Evolutionary conservation across 1,284 basidiomycete species (phyloP), one percentile per base, ranked within the genome.

Genomic region (Apiotrichum gamsii): DNA sequence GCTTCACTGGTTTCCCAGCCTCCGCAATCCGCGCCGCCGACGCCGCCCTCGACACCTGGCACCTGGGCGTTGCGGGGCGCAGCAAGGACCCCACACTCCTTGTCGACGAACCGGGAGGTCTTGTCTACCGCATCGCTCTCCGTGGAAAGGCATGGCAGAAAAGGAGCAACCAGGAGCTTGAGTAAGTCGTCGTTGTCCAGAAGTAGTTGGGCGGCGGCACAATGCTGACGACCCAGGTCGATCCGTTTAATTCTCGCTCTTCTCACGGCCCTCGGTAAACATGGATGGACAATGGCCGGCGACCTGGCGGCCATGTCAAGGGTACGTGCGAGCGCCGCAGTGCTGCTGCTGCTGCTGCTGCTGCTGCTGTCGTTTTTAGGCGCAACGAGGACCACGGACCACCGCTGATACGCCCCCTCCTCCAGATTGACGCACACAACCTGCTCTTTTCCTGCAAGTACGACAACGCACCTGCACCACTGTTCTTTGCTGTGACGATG

Each of bases 401-500:
- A 28, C 32, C n/a, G n/a, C n/a, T n/a, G n/a, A n/a, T n/a, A n/a
- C n/a, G n/a, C n/a, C n/a, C n/a, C n/a, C n/a, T n/a, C n/a, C 18
- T 14, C 6, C 49, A 69, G 62, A 58, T 56, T 38, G 64, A 65
- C 40, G 47, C 52, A n/a, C 65, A 67, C 42, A 67, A 61, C 33
- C 50, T 71, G 8, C 49, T 71, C 34, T 66, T 69, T 39, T 38
- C 55, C 4, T 57, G 62, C 32, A 48, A 55, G 1, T 28, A 53
- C 0, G 15, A 39, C 51, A 15, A 43, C 28, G 60, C 69, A 3
- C 21, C 20, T 13, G 31, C 40, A 3, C 69, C 69, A 0, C 45
- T 57, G 2, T 67, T 63, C 46, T 67, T 71, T 30, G 69, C 69
- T 2, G n/a, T 70, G 4, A 66, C 65, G 8, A 41, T 70, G 9